Evolutionary conservation across 129 eudicot genomes (phyloP).

Genomic region (Tanacetum coccineum): DNA sequence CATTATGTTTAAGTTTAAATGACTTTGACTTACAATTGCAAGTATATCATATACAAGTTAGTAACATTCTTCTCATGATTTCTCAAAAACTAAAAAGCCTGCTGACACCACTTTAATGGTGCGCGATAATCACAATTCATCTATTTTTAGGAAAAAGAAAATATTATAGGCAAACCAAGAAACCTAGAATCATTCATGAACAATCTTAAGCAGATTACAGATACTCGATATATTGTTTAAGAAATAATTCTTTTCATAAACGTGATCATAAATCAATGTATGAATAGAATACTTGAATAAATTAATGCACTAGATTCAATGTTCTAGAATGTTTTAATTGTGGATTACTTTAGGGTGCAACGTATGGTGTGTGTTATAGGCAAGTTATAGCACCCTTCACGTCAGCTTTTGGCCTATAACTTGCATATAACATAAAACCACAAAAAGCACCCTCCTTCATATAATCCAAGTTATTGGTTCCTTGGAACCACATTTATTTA

Average conservation of each 20-base stretch:
- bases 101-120: neutral
- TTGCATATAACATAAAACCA: too few relatives aligned
- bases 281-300: too few relatives aligned
- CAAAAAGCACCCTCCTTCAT: too few relatives aligned
- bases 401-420: too few relatives aligned
- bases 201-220: neutral
- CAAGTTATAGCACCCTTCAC: too few relatives aligned
- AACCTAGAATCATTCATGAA: neutral
- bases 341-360: too few relatives aligned
- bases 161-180: neutral
- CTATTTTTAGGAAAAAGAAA: neutral
- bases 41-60: neutral
- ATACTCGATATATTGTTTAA: neutral
- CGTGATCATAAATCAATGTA: neutral
- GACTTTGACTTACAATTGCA: neutral
- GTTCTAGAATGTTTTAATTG: too few relatives aligned
- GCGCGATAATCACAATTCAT: neutral
- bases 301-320: too few relatives aligned
- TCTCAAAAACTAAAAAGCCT: neutral
- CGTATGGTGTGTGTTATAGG: too few relatives aligned
- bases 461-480: too few relatives aligned
- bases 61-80: neutral
- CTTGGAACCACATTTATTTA: too few relatives aligned
- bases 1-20: neutral
- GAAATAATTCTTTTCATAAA: neutral